Evolutionary conservation across 495 filamentous ascomycete species (phyloP), one percentile per base, ranked within the genome.

Genomic region (Sporormia fimetaria): DNA sequence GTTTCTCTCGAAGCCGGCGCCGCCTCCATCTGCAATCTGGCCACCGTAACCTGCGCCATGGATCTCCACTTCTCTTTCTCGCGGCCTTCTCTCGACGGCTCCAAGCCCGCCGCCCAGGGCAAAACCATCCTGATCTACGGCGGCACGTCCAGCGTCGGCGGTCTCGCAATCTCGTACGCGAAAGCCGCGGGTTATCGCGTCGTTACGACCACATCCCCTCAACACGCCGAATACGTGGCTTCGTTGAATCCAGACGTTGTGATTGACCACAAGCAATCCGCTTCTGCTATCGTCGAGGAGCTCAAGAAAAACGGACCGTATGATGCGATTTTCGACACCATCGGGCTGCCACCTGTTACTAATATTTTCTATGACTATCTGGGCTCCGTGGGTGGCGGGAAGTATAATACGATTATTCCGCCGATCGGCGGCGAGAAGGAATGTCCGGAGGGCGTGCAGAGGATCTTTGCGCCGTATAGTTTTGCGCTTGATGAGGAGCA

Each of bases 121-220:
- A 47, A 54, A 44, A 49, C 46, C 34, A 32, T 60, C 18, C 35
- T 64, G 6, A 46, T 62, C 22, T 63, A 58, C 37, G 60, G 61
- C 2, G 61, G 60, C 1, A 57, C 57, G 5, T 54, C 44, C 7
- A 44, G 33, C 14, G 23, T 44, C 23, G 60, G 60, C 11, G 44
- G 57, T 12, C 40, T 55, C 12, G 54, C 60, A 10, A 37, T 64
- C 12, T 31, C 57, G 33, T 54, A 49, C 33, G 58, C 55, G 7
- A 21, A 23, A 3, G 33, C 33, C 20, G 57, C 60, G 3, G 58
- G 61, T 1, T 62, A 61, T 25, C 49, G 34, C 14, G 59, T 62
- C 21, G 40, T 63, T 2, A 62, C 61, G 1, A 63, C 60, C 4
- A 57, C 57, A 10, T 61, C 60, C 4, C 42, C 57, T 1, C 28